These are phyloP conservation scores for Saccharomycopsis hybrid DNA, from an alignment of 1,139 yeast genomes.

Conservation along the genomic window DNA sequence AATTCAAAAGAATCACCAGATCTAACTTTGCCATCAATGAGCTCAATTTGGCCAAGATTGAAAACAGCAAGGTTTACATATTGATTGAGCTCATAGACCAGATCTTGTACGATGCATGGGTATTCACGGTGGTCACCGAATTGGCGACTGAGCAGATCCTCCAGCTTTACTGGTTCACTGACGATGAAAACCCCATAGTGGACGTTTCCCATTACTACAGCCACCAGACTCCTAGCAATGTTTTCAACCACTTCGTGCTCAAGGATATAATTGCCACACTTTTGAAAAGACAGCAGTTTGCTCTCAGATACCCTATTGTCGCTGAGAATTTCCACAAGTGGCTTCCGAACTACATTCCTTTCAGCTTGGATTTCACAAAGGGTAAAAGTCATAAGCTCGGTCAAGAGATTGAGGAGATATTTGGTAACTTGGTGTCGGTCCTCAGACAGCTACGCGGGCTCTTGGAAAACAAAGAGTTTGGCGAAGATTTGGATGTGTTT, in stretches of 20 bases:
- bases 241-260: too few species aligned
- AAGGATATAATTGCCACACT: constrained; percentile 8
- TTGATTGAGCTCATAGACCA: constrained; percentile 12
- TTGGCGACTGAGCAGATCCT: constrained; percentile 4
- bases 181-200: background rate
- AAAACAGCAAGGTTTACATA: constrained; percentile 5
- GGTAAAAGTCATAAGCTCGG: constrained; percentile 6
- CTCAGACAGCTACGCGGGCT: too few species aligned
- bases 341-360: constrained; percentile 1
- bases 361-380: background rate
- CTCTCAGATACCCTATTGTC: constrained; percentile 14
- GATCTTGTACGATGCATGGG: constrained; percentile 17
- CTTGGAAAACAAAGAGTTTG: background rate
- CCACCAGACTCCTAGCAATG: background rate
- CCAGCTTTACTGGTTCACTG: background rate
- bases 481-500: background rate
- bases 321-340: constrained; percentile 14
- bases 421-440: constrained; percentile 9
- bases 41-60: constrained; percentile 5
- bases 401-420: constrained; percentile 14
- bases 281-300: constrained; percentile 16
- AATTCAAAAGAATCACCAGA: constrained; percentile 10
- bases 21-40: constrained; percentile 14
- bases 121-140: constrained; percentile 15
- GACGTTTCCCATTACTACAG: background rate